phyloP scores from a whole-genome alignment of 257 asterid species.

The Agastache rugosa region DNA sequence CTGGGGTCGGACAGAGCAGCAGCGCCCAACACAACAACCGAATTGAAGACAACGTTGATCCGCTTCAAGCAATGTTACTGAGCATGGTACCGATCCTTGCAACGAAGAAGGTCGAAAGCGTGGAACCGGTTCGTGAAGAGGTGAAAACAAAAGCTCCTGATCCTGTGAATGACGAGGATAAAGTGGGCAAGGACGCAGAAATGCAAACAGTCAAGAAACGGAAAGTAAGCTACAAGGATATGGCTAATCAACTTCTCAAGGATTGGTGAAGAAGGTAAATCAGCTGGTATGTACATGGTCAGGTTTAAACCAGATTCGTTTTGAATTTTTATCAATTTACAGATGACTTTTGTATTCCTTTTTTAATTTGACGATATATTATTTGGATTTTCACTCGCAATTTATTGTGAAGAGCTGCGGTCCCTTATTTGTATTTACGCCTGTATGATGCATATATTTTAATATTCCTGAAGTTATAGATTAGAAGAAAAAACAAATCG shows the following conservation, averaged over 20 bases:
- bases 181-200: slow-evolving; percentile 39
- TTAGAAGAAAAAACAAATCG: too few relatives aligned
- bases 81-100: slow-evolving; percentile 68
- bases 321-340: too few relatives aligned
- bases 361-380: too few relatives aligned
- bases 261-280: slow-evolving; percentile 70
- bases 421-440: too few relatives aligned
- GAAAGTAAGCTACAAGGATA: slow-evolving; percentile 89
- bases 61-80: slow-evolving; percentile 69
- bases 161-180: slow-evolving; percentile 36
- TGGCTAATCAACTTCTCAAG: slow-evolving; percentile 72
- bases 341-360: too few relatives aligned
- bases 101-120: slow-evolving; percentile 34
- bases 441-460: too few relatives aligned
- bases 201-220: slow-evolving; percentile 61
- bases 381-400: too few relatives aligned
- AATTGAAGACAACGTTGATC: slow-evolving; percentile 51
- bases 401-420: too few relatives aligned
- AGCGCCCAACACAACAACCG: slow-evolving; percentile 33
- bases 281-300: not conserved
- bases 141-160: slow-evolving; percentile 23
- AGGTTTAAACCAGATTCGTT: too few relatives aligned
- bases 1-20: slow-evolving; percentile 39
- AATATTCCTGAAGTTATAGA: too few relatives aligned
- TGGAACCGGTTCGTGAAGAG: slow-evolving; percentile 34